Base-by-base conservation (phyloP, 768 basidiomycete genomes). In the Suillus occidentalis region DNA sequence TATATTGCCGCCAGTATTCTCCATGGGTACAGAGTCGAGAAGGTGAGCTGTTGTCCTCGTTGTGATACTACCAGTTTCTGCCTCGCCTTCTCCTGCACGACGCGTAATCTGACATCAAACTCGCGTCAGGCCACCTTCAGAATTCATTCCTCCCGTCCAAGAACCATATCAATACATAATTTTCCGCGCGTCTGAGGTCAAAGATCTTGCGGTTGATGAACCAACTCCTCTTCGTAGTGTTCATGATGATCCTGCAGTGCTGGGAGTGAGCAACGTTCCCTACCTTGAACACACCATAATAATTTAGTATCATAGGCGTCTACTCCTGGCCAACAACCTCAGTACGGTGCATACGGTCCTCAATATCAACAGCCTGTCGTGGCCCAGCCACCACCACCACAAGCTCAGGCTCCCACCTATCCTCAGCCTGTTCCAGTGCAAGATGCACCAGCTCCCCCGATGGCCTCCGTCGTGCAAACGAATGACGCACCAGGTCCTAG, bases 151-250 rank as follows among this genome's bases (percentile, higher is more conserved):
- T 5, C 91, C 93, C 0, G 89, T 89, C 52, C 87, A 88, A 73
- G 90, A 90, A 65, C 91, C 92, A 0, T 95, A 94, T 74, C 85
- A 90, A 68, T 94, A 92, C 77, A 94, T 95, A 77, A 91, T 95
- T 68, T 95, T 95, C 79, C 91, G 91, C 61, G 92, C 92, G 8
- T 91, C 91, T 3, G 92, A 95, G 76, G 92, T 94, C 66, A 94
- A 94, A 72, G 92, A 95, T 72, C 83, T 94, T n/a, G 83, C 90
- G 34, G 91, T 95, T 16, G 92, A 95, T 70, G 89, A 92, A 65
- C 83, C 85, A 1, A 66, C 79, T 37, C 79, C 83, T 0, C 78
- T 82, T 43, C 82, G 87, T 59, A 91, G 84, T 70, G 87, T 93
- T 18, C 89, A 90, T 65, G 90, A 92, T 72, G 92, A 94, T 75